A percentile compares a stretch with the other conserved stretches of the same genome.
phyloP scores from a whole-genome alignment of 2,329 filamentous ascomycete genomes.

The Tympanopsis confertula region DNA sequence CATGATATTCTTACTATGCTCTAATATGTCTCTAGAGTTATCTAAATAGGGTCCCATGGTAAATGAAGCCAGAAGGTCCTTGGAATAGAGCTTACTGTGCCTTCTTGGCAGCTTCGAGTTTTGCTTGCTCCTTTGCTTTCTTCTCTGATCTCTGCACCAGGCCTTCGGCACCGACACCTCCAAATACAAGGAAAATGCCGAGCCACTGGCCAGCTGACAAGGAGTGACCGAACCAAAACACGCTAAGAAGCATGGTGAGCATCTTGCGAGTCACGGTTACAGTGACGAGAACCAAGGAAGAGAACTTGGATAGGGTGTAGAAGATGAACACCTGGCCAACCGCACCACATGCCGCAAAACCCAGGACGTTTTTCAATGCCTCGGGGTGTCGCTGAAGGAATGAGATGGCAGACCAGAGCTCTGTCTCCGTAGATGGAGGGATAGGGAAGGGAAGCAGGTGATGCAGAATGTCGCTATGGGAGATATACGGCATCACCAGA shows the following conservation, averaged over 20 bases:
- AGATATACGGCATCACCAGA: constrained; percentile 40
- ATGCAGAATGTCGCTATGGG: constrained; percentile 23
- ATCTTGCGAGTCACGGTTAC: constrained; percentile 60
- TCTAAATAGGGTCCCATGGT: too few relatives aligned
- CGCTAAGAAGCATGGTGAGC: constrained; percentile 57
- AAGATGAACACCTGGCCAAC: constrained; percentile 57
- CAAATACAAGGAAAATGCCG: constrained; percentile 51
- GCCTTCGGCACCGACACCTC: constrained; percentile 51
- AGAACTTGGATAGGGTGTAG: constrained; percentile 50
- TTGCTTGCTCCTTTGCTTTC: constrained; percentile 37
- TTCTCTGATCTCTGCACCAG: constrained; percentile 46
- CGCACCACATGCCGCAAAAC: constrained; percentile 51
- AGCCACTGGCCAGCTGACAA: constrained; percentile 49
- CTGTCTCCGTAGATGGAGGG: constrained; percentile 29
- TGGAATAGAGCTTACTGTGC: too few relatives aligned
- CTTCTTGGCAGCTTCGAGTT: constrained; percentile 7
- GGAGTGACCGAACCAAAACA: constrained; percentile 52
- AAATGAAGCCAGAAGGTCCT: too few relatives aligned
- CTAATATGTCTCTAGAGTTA: too few relatives aligned
- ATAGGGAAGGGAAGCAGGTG: constrained; percentile 25
- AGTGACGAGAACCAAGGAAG: constrained; percentile 47
- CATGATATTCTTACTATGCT: too few relatives aligned
- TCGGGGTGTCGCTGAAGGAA: constrained; percentile 46
- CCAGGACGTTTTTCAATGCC: constrained; percentile 47
- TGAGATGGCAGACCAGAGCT: constrained; percentile 39